Evolutionary conservation across 2,329 filamentous ascomycete species (phyloP), one percentile per base, ranked within the genome.

Genomic region (Fusarium mexicanum): DNA sequence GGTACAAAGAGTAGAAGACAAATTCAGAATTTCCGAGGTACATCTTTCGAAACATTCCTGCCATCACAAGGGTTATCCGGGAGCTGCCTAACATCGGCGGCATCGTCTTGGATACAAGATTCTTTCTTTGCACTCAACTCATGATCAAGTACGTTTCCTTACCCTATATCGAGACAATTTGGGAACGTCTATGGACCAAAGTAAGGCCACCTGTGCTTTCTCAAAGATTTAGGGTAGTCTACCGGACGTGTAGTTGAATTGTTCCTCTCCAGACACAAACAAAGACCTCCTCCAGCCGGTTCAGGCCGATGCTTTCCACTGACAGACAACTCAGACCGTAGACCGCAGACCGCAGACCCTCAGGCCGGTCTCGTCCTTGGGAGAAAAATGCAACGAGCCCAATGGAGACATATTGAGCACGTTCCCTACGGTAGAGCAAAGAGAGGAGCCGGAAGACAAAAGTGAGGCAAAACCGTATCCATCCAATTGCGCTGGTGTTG

Each of bases 231-330:
- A 18, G 33, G 40, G 24, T 37, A 38, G n/a, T 58, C 47, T 66
- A 29, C 38, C 16, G 40, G 40, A 40, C 35, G 31, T 37, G 31
- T n/a, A 20, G 17, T 26, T 46, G 22, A 58, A 46, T 26, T 41
- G 35, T 35, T 40, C 14, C 8, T 55, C 20, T 22, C 24, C 35
- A 29, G 24, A 13, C 24, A 54, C 16, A 29, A 40, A 24, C 37
- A 44, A 55, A 43, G 37, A 43, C 44, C 59, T 64, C 8, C 44
- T 46, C 38, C 66, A 70, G 37, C 51, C 51, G 67, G 59, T 48
- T 43, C 41, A 57, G 35, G 35, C 46, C 65, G 51, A 69, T 48
- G 43, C 46, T 68, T 68, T 68, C 54, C 48, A 68, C 41, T 41
- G 33, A 54, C 33, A 70, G 22, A 53, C 33, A 70, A 44, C 66